Evolutionary conservation across 257 asterid species (phyloP), one percentile per base, ranked within the genome.

Genomic region (Solanum tarapatanum): DNA sequence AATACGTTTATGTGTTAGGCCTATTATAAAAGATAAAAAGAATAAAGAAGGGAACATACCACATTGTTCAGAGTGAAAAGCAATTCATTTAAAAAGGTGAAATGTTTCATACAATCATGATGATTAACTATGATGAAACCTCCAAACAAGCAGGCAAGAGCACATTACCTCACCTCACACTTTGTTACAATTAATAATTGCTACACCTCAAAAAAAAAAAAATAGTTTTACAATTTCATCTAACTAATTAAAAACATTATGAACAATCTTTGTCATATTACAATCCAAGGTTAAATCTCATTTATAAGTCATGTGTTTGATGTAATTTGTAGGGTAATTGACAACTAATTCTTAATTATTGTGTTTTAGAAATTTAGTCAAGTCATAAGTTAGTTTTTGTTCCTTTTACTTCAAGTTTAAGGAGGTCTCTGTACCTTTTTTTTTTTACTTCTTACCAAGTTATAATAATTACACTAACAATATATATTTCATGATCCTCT

Each of bases 321-420:
- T 77, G n/a, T 24, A 77, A 24, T 39, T 37, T n/a, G 58, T 75
- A 9, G 2, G 14, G n/a, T 12, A 41, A 32, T 39, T 21, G 7
- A 43, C 14, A 79, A 24, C 24, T 45, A 43, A 79, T 77, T 45
- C 10, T 28, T 80, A 82, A 82, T 82, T 82, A 82, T 82, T 48
- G 7, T 82, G 69, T 82, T 82, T 26, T 82, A 28, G 85, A 48
- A 82, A 28, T 48, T 37, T 0, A 48, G 84, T 79, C 37, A 3
- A 39, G 2, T 30, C 85, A 82, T 28, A 82, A 82, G 43, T 82
- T 82, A 48, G 85, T 17, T 82, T 55, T 28, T 82, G 69, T 28
- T 82, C 69, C 85, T 82, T 82, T 82, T 45, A 82, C 69, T 82
- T 82, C 85, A 82, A 48, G 85, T 82, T 37, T 48, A 48, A 48